Base-by-base conservation (phyloP, 2,329 filamentous ascomycete genomes). In the Cladophialophora bantiana region DNA sequence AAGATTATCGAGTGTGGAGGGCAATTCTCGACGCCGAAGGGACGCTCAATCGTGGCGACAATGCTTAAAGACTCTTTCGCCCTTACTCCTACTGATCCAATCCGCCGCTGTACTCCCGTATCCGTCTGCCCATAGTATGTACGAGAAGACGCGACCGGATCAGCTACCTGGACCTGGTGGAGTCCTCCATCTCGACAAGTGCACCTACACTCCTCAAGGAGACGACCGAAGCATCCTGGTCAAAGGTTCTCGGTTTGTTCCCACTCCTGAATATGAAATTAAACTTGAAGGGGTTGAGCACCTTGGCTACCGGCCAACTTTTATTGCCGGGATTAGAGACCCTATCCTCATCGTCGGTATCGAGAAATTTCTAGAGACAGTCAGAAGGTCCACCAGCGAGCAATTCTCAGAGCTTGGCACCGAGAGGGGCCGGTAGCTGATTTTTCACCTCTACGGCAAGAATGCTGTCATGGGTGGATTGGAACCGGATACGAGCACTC, bases 81-180 rank as follows among this genome's bases (percentile, higher is more conserved):
- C 34, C 76, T 86, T 3, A 71, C 73, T 2, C 83, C 84, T 0
- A 71, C 80, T 0, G 75, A 77, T 10, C 74, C 77, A 0, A 67
- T 67, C 0, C 75, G 79, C 0, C 74, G 74, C 1, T 86, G 84
- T 66, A 85, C 82, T 0, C 78, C 81, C 0, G 61, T 81, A 0
- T 81, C 80, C 0, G 83, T 86, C 83, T 0, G 81, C 84, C 0
- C 83, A 86, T 65, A 81, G 83, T 0, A 71, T 86, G 26, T 86
- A 86, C 60, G 84, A 86, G 75, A 86, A 86, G 63, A 77, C 78
- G 0, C 72, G 83, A 10, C 83, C 84, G 0, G 84, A 86, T 69
- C 69, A 82, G 1, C 70, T 85, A 1, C 66, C 75, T 3, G 84
- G 84, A 0, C 84, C 84, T 0, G 84, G 0, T 1, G 84, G 84